phyloP scores from a whole-genome alignment of 2,329 filamentous ascomycete species.

The Calonectria crousiana region DNA sequence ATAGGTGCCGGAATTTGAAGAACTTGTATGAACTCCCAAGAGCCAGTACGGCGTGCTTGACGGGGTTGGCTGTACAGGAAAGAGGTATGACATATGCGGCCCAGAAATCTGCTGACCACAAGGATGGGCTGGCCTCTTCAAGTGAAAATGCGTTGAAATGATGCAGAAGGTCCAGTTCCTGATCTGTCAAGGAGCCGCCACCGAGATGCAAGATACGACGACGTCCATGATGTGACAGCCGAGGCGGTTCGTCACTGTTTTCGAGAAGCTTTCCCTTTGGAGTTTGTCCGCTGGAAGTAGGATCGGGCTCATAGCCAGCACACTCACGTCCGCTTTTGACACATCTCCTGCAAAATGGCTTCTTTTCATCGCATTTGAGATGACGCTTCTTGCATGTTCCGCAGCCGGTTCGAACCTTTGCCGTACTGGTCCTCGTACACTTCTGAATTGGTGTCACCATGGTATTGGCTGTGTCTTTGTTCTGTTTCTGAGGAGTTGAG shows the following conservation, averaged over 20 bases:
- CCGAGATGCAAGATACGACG: neutral
- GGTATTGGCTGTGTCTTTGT: neutral
- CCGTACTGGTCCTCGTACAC: neutral
- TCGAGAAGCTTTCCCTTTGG: neutral
- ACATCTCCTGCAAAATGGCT: neutral
- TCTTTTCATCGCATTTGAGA: neutral
- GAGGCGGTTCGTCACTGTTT: neutral
- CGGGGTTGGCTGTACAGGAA: neutral
- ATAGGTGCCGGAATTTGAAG: neutral
- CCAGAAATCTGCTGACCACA: neutral
- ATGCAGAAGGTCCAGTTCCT: neutral
- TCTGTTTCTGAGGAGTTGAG: neutral
- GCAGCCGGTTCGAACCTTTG: neutral
- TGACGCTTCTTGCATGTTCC: neutral
- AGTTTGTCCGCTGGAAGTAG: no score
- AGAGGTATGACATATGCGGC: neutral
- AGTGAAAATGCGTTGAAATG: neutral
- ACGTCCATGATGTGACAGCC: neutral
- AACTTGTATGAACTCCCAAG: neutral
- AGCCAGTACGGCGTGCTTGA: neutral
- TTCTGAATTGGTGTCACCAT: neutral
- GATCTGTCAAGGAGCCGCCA: neutral
- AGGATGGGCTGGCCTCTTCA: neutral
- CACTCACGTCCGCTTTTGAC: neutral
- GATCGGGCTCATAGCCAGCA: neutral